phyloP scores from a whole-genome alignment of 129 eudicot species.

The Flaveria trinervia region DNA sequence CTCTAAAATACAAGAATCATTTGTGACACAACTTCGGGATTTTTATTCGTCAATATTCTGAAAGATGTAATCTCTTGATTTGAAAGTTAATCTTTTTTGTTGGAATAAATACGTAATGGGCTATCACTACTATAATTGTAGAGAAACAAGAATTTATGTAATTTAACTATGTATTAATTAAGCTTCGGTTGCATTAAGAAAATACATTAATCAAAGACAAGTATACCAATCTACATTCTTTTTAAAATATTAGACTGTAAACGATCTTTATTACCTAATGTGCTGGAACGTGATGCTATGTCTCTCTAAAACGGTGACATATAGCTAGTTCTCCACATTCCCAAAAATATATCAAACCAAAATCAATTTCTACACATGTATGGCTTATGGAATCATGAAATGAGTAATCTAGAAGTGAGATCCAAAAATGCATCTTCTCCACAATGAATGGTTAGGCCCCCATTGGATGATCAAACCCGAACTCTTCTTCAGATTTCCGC shows the following conservation, averaged over 20 bases:
- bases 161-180: neutral
- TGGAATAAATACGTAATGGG: neutral
- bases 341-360: neutral
- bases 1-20: too few relatives aligned
- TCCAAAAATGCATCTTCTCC: slow-evolving; percentile 44
- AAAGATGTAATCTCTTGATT: too few relatives aligned
- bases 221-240: neutral
- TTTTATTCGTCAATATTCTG: too few relatives aligned
- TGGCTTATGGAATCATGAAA: neutral
- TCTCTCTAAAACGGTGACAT: slow-evolving; percentile 31
- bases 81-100: too few relatives aligned
- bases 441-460: slow-evolving; percentile 80
- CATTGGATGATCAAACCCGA: slow-evolving; percentile 56
- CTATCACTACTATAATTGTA: neutral
- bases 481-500: slow-evolving; percentile 55
- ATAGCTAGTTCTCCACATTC: slow-evolving; percentile 23
- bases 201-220: neutral
- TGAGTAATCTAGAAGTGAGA: slow-evolving; percentile 41
- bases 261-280: neutral
- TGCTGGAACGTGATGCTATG: slow-evolving; percentile 21
- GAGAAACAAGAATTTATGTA: neutral
- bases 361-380: neutral
- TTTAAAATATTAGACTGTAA: neutral
- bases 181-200: neutral
- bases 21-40: too few relatives aligned